Percentiles rank a stretch among this genome's conserved stretches.
Evolutionary conservation across 1,139 yeast species (phyloP).

Genomic region (Nakaseomyces nivariensis): DNA sequence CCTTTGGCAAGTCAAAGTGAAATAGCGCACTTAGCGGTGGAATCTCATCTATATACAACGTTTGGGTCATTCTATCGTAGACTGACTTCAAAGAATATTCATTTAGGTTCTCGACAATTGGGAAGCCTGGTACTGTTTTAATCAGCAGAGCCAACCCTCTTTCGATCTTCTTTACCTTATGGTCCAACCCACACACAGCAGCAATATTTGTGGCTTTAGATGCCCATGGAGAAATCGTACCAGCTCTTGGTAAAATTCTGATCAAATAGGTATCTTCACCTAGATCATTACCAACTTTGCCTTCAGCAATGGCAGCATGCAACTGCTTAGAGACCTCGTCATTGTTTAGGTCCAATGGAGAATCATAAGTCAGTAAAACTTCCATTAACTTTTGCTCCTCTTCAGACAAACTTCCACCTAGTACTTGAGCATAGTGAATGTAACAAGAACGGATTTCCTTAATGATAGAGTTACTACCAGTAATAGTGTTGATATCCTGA

Average conservation of each 20-base stretch:
- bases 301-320: constrained; percentile 32
- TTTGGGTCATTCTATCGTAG: constrained; percentile 94
- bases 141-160: constrained; percentile 75
- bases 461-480: constrained; percentile 40
- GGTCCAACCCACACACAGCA: constrained; percentile 72
- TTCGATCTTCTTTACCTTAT: constrained; percentile 71
- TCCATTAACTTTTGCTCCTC: constrained; percentile 43
- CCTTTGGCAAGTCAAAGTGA: constrained; percentile 71
- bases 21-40: constrained; percentile 67
- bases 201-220: constrained; percentile 96
- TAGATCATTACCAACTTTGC: constrained; percentile 23
- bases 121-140: constrained; percentile 58
- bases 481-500: constrained; percentile 61
- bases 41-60: constrained; percentile 42
- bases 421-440: constrained; percentile 71
- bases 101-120: constrained; percentile 45
- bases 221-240: constrained; percentile 98
- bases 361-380: constrained; percentile 65
- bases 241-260: constrained; percentile 82
- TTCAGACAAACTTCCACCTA: constrained; percentile 31
- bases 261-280: constrained; percentile 51
- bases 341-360: constrained; percentile 41
- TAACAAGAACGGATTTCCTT: constrained; percentile 62
- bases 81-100: constrained; percentile 56
- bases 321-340: constrained; percentile 44